These are phyloP conservation scores for Phanerodontia chrysosporium DNA, from an alignment of 768 basidiomycete genomes.

Conservation along the genomic window DNA sequence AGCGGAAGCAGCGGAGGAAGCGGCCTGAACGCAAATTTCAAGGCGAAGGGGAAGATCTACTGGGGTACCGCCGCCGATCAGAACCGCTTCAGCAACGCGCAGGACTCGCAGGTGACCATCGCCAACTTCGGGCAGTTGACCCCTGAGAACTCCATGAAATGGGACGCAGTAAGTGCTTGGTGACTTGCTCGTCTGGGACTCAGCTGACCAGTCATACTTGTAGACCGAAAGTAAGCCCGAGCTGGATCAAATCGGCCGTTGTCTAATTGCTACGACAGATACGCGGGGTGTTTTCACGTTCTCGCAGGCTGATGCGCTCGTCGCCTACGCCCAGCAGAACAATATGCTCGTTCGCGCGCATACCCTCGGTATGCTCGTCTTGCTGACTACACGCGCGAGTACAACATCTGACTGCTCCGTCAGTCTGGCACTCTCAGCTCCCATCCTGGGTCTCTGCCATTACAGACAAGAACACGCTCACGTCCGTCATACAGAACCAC, in stretches of 20 bases:
- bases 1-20: conserved; percentile 11
- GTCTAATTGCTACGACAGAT: conserved; percentile 11
- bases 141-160: conserved; percentile 33
- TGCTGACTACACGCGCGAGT: neutral
- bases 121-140: conserved; percentile 29
- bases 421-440: conserved; percentile 33
- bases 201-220: too few relatives aligned
- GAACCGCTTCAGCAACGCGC: conserved; percentile 24
- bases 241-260: neutral
- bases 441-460: conserved; percentile 27
- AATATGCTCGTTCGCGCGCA: conserved; percentile 28
- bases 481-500: conserved; percentile 32
- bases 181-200: too few relatives aligned
- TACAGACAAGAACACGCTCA: conserved; percentile 22
- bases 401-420: neutral
- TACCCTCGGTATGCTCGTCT: conserved; percentile 26
- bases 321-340: conserved; percentile 26
- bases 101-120: conserved; percentile 20
- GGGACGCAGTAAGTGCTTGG: conserved; percentile 25
- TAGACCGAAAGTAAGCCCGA: conserved; percentile 23
- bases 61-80: conserved; percentile 28
- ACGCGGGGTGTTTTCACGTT: conserved; percentile 26
- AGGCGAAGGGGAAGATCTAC: conserved; percentile 24
- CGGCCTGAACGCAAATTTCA: conserved; percentile 22
- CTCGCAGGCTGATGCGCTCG: conserved; percentile 26